Base-by-base conservation (phyloP, 208 protist species). In the Wallacemonas sp. region DNA sequence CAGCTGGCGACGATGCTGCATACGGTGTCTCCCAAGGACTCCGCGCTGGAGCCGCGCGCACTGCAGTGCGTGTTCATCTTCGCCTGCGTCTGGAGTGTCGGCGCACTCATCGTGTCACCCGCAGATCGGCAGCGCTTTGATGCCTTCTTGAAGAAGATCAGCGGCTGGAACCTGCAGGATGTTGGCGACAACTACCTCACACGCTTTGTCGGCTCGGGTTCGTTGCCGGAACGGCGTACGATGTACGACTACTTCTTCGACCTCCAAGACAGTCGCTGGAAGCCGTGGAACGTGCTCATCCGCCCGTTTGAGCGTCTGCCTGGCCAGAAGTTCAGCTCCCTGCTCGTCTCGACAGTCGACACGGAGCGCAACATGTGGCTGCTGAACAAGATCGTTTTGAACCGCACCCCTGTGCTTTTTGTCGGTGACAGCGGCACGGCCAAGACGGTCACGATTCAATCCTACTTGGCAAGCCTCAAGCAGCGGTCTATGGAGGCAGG, bases 291-390 rank as follows among this genome's bases (percentile, higher is more conserved):
- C 26, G 71, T 86, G 32, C 75, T 97, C 17, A 95, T 99, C 30
- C 60, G 68, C n/a, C 86, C 84, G 10, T 99, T 98, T 71, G 81
- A 76, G 38, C 91, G 95, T 8, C 83, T 85, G 10, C 58, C 80
- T 0, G 87, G 85, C 9, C 66, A 85, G 58, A 84, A 93, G 70
- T 99, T 99, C 84, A 96, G 89, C 60, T 89, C 84, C 4, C 96
- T 99, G 19, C 84, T 99, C 21, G 98, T 99, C 12, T 98, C 98
- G 1, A 99, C 98, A 0, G 85, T 97, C 5, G 98, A 99, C 79
- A 99, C 98, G 38, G 97, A 99, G 68, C 83, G 98, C n/a, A 98
- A 96, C 74, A 98, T 93, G 71, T 99, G 87, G 85, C 76, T 99
- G 12, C 82, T 99, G 2, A 91, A 99, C 50, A 83, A 90, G 60